Evolutionary conservation across 176 grass and related monocot genomes (phyloP), one percentile per base, ranked within the genome.

Genomic region (Pontederia paniculata): DNA sequence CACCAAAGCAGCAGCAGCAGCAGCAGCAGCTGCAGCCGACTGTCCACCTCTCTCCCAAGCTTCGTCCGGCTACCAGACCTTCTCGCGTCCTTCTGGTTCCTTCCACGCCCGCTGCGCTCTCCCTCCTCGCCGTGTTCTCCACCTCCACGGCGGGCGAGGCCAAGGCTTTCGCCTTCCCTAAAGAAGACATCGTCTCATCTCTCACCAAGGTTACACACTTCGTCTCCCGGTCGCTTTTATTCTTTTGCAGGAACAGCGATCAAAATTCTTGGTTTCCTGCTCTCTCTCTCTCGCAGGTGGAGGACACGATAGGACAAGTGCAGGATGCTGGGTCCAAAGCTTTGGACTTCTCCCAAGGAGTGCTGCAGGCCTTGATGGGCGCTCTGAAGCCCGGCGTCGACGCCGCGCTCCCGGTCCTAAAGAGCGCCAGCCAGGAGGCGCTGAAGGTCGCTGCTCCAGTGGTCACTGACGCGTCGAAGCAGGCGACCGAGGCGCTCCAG

Each of bases 401-500:
- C 43, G 72, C 72, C 1, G 82, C 74, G 52, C 69, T 97, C 7
- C 91, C 93, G 10, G 66, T 71, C 37, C 57, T 97, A 19, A 75
- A 84, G 59, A 79, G 77, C 58, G 86, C 83, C 17, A 48, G 80
- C 45, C 69, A 97, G 51, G 82, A 84, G 60, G 86, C 77, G 2
- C 12, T 97, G 80, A 97, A 84, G 78, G 56, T 81, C 20, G 91
- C 86, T 0, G 80, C 80, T 45, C 91, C 86, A 17, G 61, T 97
- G 8, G 82, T 89, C 57, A 78, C 85, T 0, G 74, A 77, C 44
- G 85, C 65, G 13, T 72, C 82, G 43, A 89, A 78, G 73, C 90
- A 86, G 54, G 91, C 86, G 18, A 70, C 55, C 10, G 82, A 84
- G 20, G 83, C 80, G 21, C 86, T 97, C 54, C 77, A 79, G 69